Evolutionary conservation across 2,329 filamentous ascomycete species (phyloP), one percentile per base, ranked within the genome.

Genomic region (Alternaria sp.): DNA sequence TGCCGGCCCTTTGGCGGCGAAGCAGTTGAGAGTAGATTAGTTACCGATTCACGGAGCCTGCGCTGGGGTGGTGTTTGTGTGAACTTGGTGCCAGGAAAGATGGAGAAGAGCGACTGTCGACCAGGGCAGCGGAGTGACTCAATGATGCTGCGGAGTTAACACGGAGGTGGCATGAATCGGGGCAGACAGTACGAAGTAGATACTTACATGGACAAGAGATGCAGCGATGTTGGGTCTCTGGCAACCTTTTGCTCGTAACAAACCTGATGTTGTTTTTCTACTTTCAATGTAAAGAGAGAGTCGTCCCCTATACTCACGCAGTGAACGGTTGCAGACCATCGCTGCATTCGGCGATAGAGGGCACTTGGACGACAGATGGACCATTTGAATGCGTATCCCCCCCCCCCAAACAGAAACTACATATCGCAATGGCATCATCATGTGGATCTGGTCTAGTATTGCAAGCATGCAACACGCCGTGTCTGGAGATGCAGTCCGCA

Each of bases 121-220:
- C 8, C 1, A 37, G 17, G 14, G 44, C 36, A 24, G 61, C 31
- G 62, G 62, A 62, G 60, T 67, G 65, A 67, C 54, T 67, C 64
- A 67, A 60, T 50, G 44, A 37, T 39, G 53, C 36, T 61, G 64
- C 57, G 55, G 57, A 61, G 58, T 61, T 61, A 63, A 34, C 55
- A 54, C 44, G 56, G 61, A 64, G 55, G 58, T 58, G 58, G 36
- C 53, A 34, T 51, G 40, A 44, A 56, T 52, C 37, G 31, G 42
- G 37, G 14, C 21, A 40, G 37, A 40, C 26, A 28, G 26, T 28
- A 28, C 26, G 26, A 17, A 17, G 17, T 17, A 17, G 17, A 17
- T 17, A 17, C 1, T 17, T 17, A 17, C 17, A 17, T 17, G 17
- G 17, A 2, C 17, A 17, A 17, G 17, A 17, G 17, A 17, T 28